These are phyloP conservation scores for Zygosaccharomyces siamensis DNA, from an alignment of 805 yeast species.

Conservation along the genomic window DNA sequence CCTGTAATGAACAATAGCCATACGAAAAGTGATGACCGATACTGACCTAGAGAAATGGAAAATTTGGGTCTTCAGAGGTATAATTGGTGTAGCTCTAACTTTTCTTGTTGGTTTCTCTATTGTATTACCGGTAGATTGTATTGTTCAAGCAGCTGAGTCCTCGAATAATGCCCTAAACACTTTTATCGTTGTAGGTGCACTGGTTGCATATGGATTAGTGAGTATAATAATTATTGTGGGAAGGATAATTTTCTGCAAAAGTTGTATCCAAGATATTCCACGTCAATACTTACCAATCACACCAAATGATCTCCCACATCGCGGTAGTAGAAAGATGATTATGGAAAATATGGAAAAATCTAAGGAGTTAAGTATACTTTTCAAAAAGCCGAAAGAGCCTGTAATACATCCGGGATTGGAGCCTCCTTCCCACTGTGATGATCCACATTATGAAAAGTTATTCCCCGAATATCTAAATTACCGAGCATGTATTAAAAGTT, in stretches of 20 bases:
- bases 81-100: conserved; percentile 23
- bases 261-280: conserved; percentile 71
- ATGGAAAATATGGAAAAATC: conserved; percentile 41
- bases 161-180: conserved; percentile 68
- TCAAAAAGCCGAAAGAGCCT: conserved; percentile 39
- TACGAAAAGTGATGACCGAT: conserved; percentile 2
- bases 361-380: conserved; percentile 37
- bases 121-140: conserved; percentile 76
- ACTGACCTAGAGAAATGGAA: conserved; percentile 3
- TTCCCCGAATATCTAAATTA: conserved; percentile 40
- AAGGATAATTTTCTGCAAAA: conserved; percentile 54
- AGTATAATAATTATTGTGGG: conserved; percentile 49
- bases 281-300: conserved; percentile 67
- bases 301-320: conserved; percentile 51
- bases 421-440: conserved; percentile 38
- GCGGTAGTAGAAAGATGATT: conserved; percentile 40
- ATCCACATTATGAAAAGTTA: conserved; percentile 26
- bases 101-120: conserved; percentile 55
- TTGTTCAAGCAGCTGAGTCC: conserved; percentile 51
- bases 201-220: conserved; percentile 53
- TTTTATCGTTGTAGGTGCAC: conserved; percentile 70
- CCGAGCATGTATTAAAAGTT: conserved; percentile 55
- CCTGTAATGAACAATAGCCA: not conserved
- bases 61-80: conserved; percentile 19
- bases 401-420: conserved; percentile 52